Percentiles rank a stretch among this genome's conserved stretches.
Conservation (phyloP, 306 rosid species). For the Alnus glutinosa region DNA sequence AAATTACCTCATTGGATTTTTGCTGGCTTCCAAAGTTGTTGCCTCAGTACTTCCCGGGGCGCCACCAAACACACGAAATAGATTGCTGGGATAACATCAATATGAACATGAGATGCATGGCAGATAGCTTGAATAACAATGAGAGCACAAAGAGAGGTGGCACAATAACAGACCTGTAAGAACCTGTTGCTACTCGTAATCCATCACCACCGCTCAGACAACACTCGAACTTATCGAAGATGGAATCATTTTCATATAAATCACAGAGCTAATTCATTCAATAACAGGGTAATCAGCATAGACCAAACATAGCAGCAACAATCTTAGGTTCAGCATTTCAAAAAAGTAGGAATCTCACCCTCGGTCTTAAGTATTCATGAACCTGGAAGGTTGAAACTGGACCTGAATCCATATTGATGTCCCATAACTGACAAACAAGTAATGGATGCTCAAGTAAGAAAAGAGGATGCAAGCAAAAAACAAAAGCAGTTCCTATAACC, state of each 20-base stretch:
- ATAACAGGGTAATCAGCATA: conserved; percentile 19
- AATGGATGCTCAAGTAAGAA: conserved; percentile 4
- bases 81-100: conserved; percentile 69
- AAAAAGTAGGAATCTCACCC: conserved; percentile 57
- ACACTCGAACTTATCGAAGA: conserved; percentile 97
- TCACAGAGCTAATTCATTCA: conserved; percentile 79
- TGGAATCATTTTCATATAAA: conserved; percentile 94
- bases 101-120: conserved; percentile 28
- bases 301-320: conserved; percentile 19
- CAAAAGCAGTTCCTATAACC: neutral
- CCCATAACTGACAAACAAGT: conserved; percentile 83
- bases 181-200: conserved; percentile 84
- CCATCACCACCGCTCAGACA: conserved; percentile 97
- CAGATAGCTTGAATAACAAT: conserved; percentile 14
- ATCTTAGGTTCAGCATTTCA: conserved; percentile 19
- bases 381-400: conserved; percentile 94
- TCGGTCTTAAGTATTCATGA: conserved; percentile 94
- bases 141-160: conserved; percentile 15
- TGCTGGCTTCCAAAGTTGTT: conserved; percentile 94
- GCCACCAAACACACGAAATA: conserved; percentile 94
- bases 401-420: conserved; percentile 98
- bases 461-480: conserved; percentile 1
- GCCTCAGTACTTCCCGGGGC: conserved; percentile 71
- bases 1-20: conserved; percentile 91
- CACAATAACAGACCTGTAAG: conserved; percentile 68